These are phyloP conservation scores for Naganishia antarctica DNA, from an alignment of 768 basidiomycete species.

Conservation along the genomic window DNA sequence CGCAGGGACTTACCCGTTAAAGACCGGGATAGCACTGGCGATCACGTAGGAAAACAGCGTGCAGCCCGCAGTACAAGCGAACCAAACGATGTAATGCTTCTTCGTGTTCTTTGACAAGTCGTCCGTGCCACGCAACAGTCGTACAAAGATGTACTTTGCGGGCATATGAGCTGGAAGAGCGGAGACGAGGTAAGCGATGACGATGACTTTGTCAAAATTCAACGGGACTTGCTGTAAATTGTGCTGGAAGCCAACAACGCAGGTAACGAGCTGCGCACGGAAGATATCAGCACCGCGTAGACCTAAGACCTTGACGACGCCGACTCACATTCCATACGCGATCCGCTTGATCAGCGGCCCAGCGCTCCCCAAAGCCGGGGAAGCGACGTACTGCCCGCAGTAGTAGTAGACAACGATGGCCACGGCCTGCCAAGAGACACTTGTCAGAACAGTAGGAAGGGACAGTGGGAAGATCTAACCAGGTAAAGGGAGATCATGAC, in stretches of 20 bases:
- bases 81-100: slow-evolving; percentile 26
- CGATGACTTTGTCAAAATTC: not conserved
- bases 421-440: slow-evolving; percentile 2
- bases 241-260: slow-evolving; percentile 31
- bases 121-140: slow-evolving; percentile 19
- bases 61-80: slow-evolving; percentile 27
- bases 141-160: slow-evolving; percentile 28
- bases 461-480: not conserved
- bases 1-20: slow-evolving; percentile 22
- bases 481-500: slow-evolving; percentile 29
- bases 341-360: slow-evolving; percentile 42
- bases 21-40: slow-evolving; percentile 32
- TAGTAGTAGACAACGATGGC: slow-evolving; percentile 27
- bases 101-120: slow-evolving; percentile 15
- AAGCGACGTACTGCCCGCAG: slow-evolving; percentile 44
- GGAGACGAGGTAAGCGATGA: not conserved
- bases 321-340: slow-evolving; percentile 30
- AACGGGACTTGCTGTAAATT: slow-evolving; percentile 13
- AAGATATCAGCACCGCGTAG: slow-evolving; percentile 30
- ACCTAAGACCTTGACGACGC: not conserved
- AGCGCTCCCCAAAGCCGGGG: slow-evolving; percentile 46
- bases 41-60: slow-evolving; percentile 34
- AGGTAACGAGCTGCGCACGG: slow-evolving; percentile 36
- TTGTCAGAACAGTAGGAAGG: not conserved
- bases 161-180: not conserved